Base-by-base conservation (phyloP, 2,329 filamentous ascomycete genomes). In the Aschersonia sp. region DNA sequence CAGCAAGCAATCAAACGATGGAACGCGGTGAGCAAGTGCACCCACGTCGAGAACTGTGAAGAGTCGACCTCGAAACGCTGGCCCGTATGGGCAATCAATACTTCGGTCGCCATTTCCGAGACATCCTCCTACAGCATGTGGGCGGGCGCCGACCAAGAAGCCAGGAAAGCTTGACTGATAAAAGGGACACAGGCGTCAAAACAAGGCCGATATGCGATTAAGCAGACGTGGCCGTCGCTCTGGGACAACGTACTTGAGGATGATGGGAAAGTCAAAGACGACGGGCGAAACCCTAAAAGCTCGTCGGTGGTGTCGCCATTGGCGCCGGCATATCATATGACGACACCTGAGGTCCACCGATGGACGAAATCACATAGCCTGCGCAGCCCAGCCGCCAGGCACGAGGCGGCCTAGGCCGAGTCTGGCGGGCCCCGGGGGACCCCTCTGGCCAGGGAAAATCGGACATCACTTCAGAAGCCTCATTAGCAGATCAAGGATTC, bases 21-120 rank as follows among this genome's bases (percentile, higher is more conserved):
- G n/a, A 7, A 32, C 14, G 29, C 12, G 42, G 30, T 22, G 11
- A 5, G 14, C 11, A 11, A 1, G 12, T 35, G 37, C 10, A 50
- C 79, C 57, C 71, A 87, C 83, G 82, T 84, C 56, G 76, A 73
- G 66, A 90, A 84, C 61, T 80, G 77, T 53, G 81, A 74, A 55
- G 82, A 78, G 68, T 94, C 86, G 64, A 85, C 77, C 64, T 81
- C 75, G 62, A 95, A 76, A 68, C 83, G 83, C 73, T 87, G 83
- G 72, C 90, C 90, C 67, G 85, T 88, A 70, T 94, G 89, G 75
- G 87, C 88, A 63, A 95, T 83, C 72, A 87, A 86, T 67, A 95
- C 82, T 70, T 87, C 81, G 64, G 90, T 79, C 71, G 86, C 84
- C 87, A 94, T 94, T 48, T 68, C 73, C 77, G 68, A 70, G 69